phyloP scores from a whole-genome alignment of 1,139 yeast genomes.

The Eremothecium coryli region DNA sequence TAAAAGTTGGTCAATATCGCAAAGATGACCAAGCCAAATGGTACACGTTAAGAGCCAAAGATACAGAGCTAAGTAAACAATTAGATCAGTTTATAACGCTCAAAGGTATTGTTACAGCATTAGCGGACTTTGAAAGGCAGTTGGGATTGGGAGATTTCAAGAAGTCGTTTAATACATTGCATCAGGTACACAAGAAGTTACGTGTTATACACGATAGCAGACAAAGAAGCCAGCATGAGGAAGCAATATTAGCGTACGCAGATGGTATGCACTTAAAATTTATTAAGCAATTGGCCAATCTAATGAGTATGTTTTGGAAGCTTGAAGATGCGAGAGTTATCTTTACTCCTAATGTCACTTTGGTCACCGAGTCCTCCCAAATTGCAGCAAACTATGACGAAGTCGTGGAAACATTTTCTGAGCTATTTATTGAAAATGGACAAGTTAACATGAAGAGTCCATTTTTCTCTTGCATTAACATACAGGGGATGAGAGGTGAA shows the following conservation, averaged over 20 bases:
- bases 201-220: not conserved
- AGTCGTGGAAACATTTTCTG: conserved; percentile 14
- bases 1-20: conserved; percentile 6
- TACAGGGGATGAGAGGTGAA: conserved; percentile 18
- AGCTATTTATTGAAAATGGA: conserved; percentile 15
- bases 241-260: conserved; percentile 20
- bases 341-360: conserved; percentile 10
- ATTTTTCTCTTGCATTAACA: conserved; percentile 20
- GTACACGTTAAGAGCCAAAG: conserved; percentile 13
- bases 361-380: conserved; percentile 11
- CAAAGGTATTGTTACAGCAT: conserved; percentile 16
- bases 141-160: conserved; percentile 23
- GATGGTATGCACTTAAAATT: conserved; percentile 23
- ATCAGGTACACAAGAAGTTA: conserved; percentile 7
- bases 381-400: conserved; percentile 14
- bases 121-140: conserved; percentile 23
- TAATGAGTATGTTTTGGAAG: conserved; percentile 22
- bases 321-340: conserved; percentile 12
- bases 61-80: conserved; percentile 15
- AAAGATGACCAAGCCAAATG: not conserved
- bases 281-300: conserved; percentile 14
- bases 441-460: conserved; percentile 18
- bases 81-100: conserved; percentile 18
- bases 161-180: conserved; percentile 26
- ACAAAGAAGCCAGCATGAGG: conserved; percentile 19